These are phyloP conservation scores for Torrubiella hemipterigena DNA, from an alignment of 2,329 filamentous ascomycete genomes.

Conservation along the genomic window DNA sequence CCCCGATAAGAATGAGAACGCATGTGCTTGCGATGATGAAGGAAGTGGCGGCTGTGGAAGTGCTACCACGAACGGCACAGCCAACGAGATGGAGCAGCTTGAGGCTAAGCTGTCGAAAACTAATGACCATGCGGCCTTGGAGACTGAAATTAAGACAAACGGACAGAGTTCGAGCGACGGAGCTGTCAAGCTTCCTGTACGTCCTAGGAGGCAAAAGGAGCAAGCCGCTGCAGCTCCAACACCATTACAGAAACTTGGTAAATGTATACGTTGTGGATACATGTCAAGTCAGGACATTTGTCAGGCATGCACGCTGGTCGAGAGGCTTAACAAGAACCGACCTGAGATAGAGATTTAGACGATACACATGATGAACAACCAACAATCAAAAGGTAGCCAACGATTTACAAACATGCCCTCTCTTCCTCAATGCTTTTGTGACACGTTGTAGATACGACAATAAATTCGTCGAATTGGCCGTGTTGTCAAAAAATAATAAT, in stretches of 20 bases:
- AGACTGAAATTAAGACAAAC: conserved; percentile 19
- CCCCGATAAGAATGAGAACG: conserved; percentile 22
- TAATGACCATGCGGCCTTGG: conserved; percentile 11
- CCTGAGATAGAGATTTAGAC: conserved; percentile 43
- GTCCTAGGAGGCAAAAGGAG: conserved; percentile 15
- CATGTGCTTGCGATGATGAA: conserved; percentile 25
- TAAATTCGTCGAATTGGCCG: too few relatives aligned
- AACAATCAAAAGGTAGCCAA: too few relatives aligned
- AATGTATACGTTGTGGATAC: conserved; percentile 82
- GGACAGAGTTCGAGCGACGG: conserved; percentile 12
- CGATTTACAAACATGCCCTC: too few relatives aligned
- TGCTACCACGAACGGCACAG: conserved; percentile 49
- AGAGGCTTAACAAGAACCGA: conserved; percentile 76
- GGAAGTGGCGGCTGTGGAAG: conserved; percentile 58
- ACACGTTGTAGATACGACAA: too few relatives aligned
- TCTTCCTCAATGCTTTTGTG: too few relatives aligned
- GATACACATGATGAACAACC: neutral
- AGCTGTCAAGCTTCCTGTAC: conserved; percentile 21
- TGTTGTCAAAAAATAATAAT: too few relatives aligned
- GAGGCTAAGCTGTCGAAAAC: conserved; percentile 37
- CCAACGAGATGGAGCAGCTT: conserved; percentile 72
- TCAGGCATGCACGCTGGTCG: conserved; percentile 83
- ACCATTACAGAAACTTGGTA: conserved; percentile 64
- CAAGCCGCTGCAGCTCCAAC: conserved; percentile 13
- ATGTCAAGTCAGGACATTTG: conserved; percentile 90